phyloP scores from a whole-genome alignment of 2,329 filamentous ascomycete species.

The Bipolaris bicolor region DNA sequence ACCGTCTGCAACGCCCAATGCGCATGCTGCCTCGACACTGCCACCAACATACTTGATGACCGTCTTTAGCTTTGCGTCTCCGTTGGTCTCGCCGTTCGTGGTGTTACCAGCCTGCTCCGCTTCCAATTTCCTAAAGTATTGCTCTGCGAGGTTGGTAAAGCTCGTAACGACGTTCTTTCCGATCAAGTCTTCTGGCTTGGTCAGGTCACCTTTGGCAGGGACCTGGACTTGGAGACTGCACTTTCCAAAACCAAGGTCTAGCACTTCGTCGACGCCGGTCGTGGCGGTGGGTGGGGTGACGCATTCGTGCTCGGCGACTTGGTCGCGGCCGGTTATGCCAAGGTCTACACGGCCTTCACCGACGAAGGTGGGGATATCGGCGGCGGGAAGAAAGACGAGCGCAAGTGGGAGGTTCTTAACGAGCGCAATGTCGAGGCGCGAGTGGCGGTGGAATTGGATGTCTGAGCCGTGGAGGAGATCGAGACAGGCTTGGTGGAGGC shows the following conservation, averaged over 20 bases:
- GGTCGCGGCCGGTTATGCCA: conserved; percentile 92
- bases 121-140: conserved; percentile 85
- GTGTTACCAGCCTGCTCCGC: conserved; percentile 46
- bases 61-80: conserved; percentile 70
- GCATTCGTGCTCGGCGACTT: conserved; percentile 88
- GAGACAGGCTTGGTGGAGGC: conserved; percentile 84
- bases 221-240: conserved; percentile 98
- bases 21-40: conserved; percentile 96
- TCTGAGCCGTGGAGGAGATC: conserved; percentile 93
- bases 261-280: conserved; percentile 76
- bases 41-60: conserved; percentile 94
- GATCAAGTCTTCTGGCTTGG: conserved; percentile 75
- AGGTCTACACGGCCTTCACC: conserved; percentile 92
- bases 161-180: conserved; percentile 95
- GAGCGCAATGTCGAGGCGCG: conserved; percentile 93
- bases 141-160: conserved; percentile 82
- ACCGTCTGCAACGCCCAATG: conserved; percentile 91
- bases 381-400: conserved; percentile 94
- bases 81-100: conserved; percentile 44
- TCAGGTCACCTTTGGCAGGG: conserved; percentile 79
- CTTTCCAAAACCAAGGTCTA: conserved; percentile 87
- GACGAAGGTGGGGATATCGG: conserved; percentile 96
- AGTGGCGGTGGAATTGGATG: conserved; percentile 95
- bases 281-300: conserved; percentile 54
- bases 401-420: conserved; percentile 97